Evolutionary conservation across 2,329 filamentous ascomycete species (phyloP).

Genomic region (Acrocalymma vagum): DNA sequence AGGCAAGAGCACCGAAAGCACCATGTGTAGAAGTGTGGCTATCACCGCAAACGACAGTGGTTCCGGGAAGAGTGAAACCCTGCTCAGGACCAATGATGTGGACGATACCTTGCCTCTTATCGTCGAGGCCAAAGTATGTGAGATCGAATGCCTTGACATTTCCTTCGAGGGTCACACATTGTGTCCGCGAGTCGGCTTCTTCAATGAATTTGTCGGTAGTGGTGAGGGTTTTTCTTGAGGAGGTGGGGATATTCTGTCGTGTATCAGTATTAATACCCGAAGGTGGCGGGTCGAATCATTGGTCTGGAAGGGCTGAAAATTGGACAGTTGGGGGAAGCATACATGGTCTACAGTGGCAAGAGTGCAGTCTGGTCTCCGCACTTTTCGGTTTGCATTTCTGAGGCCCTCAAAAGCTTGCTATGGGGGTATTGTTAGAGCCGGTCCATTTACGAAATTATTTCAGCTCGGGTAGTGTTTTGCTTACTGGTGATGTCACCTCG

Average conservation of each 20-base stretch:
- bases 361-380: conserved; percentile 95
- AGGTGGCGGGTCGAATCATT: not conserved
- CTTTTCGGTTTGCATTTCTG: conserved; percentile 84
- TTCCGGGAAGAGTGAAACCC: conserved; percentile 96
- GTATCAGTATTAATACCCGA: conserved; percentile 17
- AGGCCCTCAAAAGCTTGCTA: conserved; percentile 98
- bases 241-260: conserved; percentile 87
- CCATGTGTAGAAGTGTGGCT: conserved; percentile 98
- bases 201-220: conserved; percentile 93
- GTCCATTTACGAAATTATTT: not conserved
- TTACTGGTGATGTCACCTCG: conserved; percentile 94
- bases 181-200: conserved; percentile 89
- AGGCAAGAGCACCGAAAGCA: conserved; percentile 92
- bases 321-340: too few species aligned
- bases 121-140: conserved; percentile 95
- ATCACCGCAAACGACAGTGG: conserved; percentile 96
- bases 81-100: conserved; percentile 99
- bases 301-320: conserved; percentile 31
- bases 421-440: conserved; percentile 7
- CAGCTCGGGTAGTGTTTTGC: conserved; percentile 48
- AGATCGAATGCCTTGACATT: conserved; percentile 97
- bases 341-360: conserved; percentile 96
- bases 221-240: conserved; percentile 90
- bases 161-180: conserved; percentile 95
- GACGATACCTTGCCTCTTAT: conserved; percentile 97